A percentile compares a stretch with the other conserved stretches of the same genome.
phyloP scores from a whole-genome alignment of 495 filamentous ascomycete species.

The Penicillium desertorum region DNA sequence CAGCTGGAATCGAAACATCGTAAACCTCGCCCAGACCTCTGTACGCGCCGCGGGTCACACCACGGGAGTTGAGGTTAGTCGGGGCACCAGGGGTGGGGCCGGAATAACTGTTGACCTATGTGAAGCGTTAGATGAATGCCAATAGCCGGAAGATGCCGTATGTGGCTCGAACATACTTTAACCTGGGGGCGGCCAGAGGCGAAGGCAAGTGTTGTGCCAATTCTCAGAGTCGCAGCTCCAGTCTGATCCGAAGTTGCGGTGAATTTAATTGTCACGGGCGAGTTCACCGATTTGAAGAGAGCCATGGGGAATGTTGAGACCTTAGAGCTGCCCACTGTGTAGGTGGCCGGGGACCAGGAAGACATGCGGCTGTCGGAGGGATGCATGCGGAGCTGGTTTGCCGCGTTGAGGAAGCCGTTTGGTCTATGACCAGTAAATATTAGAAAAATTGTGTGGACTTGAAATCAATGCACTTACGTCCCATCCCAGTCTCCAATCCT shows the following conservation, averaged over 20 bases:
- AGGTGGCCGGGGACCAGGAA: slow-evolving; percentile 57
- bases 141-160: neutral
- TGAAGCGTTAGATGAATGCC: neutral
- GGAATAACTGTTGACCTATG: slow-evolving; percentile 52
- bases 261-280: slow-evolving; percentile 61
- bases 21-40: slow-evolving; percentile 62
- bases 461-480: slow-evolving; percentile 21
- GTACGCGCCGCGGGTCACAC: slow-evolving; percentile 65
- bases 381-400: slow-evolving; percentile 65
- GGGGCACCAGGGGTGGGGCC: slow-evolving; percentile 53
- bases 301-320: slow-evolving; percentile 63
- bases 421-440: slow-evolving; percentile 37
- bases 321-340: slow-evolving; percentile 55
- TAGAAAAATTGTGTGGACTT: neutral
- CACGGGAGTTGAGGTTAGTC: slow-evolving; percentile 61
- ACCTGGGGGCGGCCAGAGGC: slow-evolving; percentile 45
- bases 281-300: slow-evolving; percentile 60
- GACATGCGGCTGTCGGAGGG: slow-evolving; percentile 62
- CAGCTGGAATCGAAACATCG: slow-evolving; percentile 53
- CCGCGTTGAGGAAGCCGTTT: slow-evolving; percentile 64
- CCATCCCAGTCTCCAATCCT: slow-evolving; percentile 66
- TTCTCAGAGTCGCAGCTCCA: slow-evolving; percentile 56
- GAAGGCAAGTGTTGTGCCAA: slow-evolving; percentile 64
- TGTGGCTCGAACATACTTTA: slow-evolving; percentile 14
- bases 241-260: slow-evolving; percentile 51